Evolutionary conservation across 768 basidiomycete genomes (phyloP), one percentile per base, ranked within the genome.

Genomic region (Trametes cingulata): DNA sequence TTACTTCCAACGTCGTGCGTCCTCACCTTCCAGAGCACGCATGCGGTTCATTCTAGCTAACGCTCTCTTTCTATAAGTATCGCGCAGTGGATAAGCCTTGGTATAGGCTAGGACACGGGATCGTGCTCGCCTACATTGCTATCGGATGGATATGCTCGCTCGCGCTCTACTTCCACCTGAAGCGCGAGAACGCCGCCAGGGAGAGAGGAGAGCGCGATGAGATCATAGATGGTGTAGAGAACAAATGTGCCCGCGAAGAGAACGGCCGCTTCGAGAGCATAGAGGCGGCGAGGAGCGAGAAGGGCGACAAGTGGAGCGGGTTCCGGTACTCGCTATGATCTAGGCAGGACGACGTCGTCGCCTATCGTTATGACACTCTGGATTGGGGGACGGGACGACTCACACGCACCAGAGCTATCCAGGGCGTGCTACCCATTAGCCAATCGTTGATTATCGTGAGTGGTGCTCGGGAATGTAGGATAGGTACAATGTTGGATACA

Each of bases 241-340:
- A 80, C 62, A 75, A 76, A 60, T 59, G 61, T 17, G 82, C 77
- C 2, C 65, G 80, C 52, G 78, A 78, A 39, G 68, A 60, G 54
- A 88, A 88, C 65, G 87, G 87, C 3, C 73, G 65, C 27, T 86
- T 77, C 62, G 72, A 74, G 52, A 84, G 74, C 58, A 73, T 83
- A n/a, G 78, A 83, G 52, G 83, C 80, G 20, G 88, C 87, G 17
- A 80, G 79, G 62, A 75, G 71, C 22, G 80, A 81, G 42, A 89
- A 87, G 66, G 88, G 88, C 3, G 89, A 90, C 65, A 71, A 78
- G 52, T 90, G 87, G 88, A 90, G 87, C 67, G 86, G 88, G n/a
- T 90, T 88, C 71, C 78, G 84, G 60, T 90, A 90, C 73, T 81
- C 78, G 1, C 65, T 84, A 43, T 86, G 76, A 64, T 33, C 12